Evolutionary conservation across 495 filamentous ascomycete species (phyloP).

Genomic region (Lepraria neglecta): DNA sequence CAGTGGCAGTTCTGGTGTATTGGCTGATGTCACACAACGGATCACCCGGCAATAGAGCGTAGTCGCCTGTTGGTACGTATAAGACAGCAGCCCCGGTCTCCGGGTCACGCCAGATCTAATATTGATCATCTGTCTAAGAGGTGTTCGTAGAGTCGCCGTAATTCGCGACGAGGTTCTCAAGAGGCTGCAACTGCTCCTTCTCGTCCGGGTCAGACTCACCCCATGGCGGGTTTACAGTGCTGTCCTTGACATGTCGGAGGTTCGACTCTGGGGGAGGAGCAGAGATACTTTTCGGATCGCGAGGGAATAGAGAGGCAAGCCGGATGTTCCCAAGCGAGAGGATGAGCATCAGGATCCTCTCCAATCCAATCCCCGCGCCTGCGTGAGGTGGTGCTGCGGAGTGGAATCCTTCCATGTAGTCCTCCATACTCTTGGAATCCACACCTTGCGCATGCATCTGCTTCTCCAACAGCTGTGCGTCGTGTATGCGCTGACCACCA

Average conservation of each 20-base stretch:
- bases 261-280: slow-evolving; percentile 46
- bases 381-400: slow-evolving; percentile 87
- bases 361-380: slow-evolving; percentile 83
- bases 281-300: slow-evolving; percentile 77
- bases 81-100: slow-evolving; percentile 71
- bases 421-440: slow-evolving; percentile 69
- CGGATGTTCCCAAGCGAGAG: slow-evolving; percentile 84
- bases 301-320: slow-evolving; percentile 72
- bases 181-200: slow-evolving; percentile 53
- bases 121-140: slow-evolving; percentile 77
- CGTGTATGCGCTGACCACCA: slow-evolving; percentile 88
- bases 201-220: slow-evolving; percentile 29
- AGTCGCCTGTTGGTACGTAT: slow-evolving; percentile 65
- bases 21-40: slow-evolving; percentile 70
- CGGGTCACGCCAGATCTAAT: slow-evolving; percentile 72
- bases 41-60: slow-evolving; percentile 73
- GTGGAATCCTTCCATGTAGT: slow-evolving; percentile 82
- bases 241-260: slow-evolving; percentile 71
- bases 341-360: slow-evolving; percentile 78
- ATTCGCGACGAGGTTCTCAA: slow-evolving; percentile 79
- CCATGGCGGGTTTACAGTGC: slow-evolving; percentile 62
- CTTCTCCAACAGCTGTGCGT: slow-evolving; percentile 61
- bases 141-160: slow-evolving; percentile 87
- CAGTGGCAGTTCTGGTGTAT: slow-evolving; percentile 59
- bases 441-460: slow-evolving; percentile 72